phyloP scores from a whole-genome alignment of 1,284 basidiomycete species.

The Flammula alnicola region DNA sequence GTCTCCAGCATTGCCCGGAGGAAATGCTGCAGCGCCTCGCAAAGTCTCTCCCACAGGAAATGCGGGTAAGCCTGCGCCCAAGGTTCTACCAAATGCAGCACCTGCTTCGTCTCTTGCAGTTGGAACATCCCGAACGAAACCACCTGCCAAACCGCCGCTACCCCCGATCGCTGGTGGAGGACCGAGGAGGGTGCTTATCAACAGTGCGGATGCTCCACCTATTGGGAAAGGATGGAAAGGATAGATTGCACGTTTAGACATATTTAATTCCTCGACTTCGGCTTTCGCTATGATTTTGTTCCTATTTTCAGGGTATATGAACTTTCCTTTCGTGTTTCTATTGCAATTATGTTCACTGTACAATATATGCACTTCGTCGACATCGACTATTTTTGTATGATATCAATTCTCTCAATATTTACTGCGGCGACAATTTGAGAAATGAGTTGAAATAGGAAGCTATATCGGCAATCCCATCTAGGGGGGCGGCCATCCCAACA shows the following conservation, averaged over 20 bases:
- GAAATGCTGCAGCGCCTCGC: constrained; percentile 11
- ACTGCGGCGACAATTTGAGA: constrained; percentile 2
- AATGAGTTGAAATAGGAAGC: constrained; percentile 23
- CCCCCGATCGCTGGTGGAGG: constrained; percentile 47
- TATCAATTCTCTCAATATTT: background rate
- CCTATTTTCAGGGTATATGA: constrained; percentile 5
- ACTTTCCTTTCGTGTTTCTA: background rate
- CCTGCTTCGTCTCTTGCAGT: constrained; percentile 23
- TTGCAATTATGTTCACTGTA: constrained; percentile 12
- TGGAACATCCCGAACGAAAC: constrained; percentile 10
- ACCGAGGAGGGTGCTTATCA: constrained; percentile 59
- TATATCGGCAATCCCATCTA: constrained; percentile 40
- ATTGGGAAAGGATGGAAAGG: constrained; percentile 40
- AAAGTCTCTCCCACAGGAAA: constrained; percentile 9
- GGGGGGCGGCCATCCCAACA: constrained; percentile 60
- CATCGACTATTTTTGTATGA: background rate
- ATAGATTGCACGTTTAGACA: constrained; percentile 3
- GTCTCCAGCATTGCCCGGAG: too few relatives aligned
- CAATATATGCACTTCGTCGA: constrained; percentile 1
- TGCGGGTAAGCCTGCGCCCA: constrained; percentile 19
- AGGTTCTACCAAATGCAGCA: constrained; percentile 23
- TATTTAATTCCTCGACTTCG: constrained; percentile 8
- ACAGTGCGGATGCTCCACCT: constrained; percentile 60
- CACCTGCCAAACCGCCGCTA: constrained; percentile 13
- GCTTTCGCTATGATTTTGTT: constrained; percentile 3